Evolutionary conservation across 176 grass and related monocot species (phyloP).

Genomic region (Cenchrus fungigraminus): DNA sequence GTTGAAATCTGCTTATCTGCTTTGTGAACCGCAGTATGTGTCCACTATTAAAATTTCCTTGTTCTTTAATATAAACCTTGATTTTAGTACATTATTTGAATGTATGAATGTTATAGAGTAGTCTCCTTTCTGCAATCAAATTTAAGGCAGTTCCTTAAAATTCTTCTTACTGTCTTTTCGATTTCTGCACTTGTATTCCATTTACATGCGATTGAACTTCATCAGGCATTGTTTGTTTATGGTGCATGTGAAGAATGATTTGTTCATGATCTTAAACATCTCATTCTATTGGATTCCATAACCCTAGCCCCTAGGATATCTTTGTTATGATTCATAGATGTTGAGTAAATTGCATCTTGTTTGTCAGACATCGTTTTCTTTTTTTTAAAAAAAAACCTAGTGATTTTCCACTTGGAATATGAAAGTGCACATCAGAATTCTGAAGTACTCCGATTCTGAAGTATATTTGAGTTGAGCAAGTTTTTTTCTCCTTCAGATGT

Average conservation of each 20-base stretch:
- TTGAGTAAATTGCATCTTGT: not conserved
- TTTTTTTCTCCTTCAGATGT: no score
- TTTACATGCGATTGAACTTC: slow-evolving; percentile 18
- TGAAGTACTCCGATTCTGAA: slow-evolving; percentile 1
- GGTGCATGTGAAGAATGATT: not conserved
- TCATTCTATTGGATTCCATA: not conserved
- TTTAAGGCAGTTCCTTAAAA: not conserved
- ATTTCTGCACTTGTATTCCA: not conserved
- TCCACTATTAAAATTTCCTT: slow-evolving; percentile 1
- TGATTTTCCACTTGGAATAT: not conserved
- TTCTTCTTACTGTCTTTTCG: slow-evolving; percentile 4
- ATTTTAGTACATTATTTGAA: not conserved
- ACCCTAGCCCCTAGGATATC: not conserved
- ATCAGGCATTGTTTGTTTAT: slow-evolving; percentile 28
- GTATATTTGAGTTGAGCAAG: no score
- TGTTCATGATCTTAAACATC: slow-evolving; percentile 4
- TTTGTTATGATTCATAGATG: slow-evolving; percentile 7
- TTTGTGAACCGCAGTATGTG: slow-evolving; percentile 65
- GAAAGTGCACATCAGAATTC: not conserved
- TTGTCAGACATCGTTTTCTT: not conserved
- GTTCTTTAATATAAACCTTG: slow-evolving; percentile 10
- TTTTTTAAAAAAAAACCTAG: not conserved
- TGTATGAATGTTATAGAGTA: not conserved
- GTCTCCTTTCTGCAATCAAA: slow-evolving; percentile 1
- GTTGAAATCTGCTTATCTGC: slow-evolving; percentile 51